Base-by-base conservation (phyloP, 371 early-diverging fungal genomes). In the Lichtheimia ornata region DNA sequence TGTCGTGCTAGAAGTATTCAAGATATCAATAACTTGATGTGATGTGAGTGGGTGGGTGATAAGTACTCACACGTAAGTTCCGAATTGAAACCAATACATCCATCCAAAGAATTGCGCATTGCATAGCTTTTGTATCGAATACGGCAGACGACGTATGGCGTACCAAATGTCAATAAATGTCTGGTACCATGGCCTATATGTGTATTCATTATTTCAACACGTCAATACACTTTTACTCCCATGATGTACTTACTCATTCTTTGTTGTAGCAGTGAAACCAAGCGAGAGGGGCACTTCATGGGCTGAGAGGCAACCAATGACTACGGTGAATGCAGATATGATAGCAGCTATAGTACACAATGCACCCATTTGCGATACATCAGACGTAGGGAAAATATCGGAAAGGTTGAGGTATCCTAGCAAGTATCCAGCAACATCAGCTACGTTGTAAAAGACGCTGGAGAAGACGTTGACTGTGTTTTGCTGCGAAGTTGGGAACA, bases 41-140 rank as follows among this genome's bases (percentile, higher is more conserved):
- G 17, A 0, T 5, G 11, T 45, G 45, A 18, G 2, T 18, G 4
- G 11, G 3, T n/a, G 18, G 1, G 0, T 2, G 11, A 2, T 1
- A 14, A 17, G 0, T n/a, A 47, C 22, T n/a, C 18, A 47, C 47
- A 22, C 14, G 47, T n/a, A n/a, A 17, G 47, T 47, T 3, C 9
- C 22, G 3, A 47, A 47, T 2, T 91, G 91, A 66, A 93, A 93
- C 90, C 91, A 91, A 5, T 88, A 91, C 83, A 91, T 81, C 92
- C 92, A 93, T 11, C 85, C 85, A 73, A 87, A 90, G 59, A 93
- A 88, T 52, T 92, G 92, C 0, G 86, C 84, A 53, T 87, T 85
- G 65, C 91, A 91, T 5, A 93, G 72, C 41, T 72, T 66, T 50
- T 86, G 86, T 1, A 92, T 71, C 4, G 87, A 77, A 2, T 43